phyloP scores from a whole-genome alignment of 768 basidiomycete genomes.

The Epithele typhae region DNA sequence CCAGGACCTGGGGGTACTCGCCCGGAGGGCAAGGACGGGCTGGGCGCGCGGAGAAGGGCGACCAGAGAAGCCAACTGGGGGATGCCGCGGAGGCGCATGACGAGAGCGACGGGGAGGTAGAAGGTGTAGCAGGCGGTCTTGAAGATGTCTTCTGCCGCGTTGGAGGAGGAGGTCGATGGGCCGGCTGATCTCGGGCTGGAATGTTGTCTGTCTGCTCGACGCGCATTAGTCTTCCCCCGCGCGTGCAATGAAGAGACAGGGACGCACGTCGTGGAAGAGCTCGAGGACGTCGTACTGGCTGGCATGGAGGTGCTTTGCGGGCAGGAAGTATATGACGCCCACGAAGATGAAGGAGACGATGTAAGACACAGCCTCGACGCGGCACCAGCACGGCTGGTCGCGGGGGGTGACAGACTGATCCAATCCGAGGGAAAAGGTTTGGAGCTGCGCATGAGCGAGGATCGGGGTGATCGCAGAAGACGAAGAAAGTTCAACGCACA shows the following conservation, averaged over 20 bases:
- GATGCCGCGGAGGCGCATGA: slow-evolving; percentile 74
- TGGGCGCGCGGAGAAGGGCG: slow-evolving; percentile 70
- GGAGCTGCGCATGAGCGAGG: slow-evolving; percentile 52
- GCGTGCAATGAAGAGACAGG: not conserved
- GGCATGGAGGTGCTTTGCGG: slow-evolving; percentile 80
- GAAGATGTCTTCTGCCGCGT: slow-evolving; percentile 92
- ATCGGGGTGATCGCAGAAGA: not conserved
- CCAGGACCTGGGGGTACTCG: slow-evolving; percentile 98
- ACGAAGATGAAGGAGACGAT: slow-evolving; percentile 96
- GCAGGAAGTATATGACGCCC: slow-evolving; percentile 84
- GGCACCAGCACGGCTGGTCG: slow-evolving; percentile 95
- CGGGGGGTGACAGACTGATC: slow-evolving; percentile 90
- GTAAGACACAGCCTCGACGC: slow-evolving; percentile 59
- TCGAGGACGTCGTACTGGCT: slow-evolving; percentile 88
- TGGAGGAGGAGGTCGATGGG: slow-evolving; percentile 93
- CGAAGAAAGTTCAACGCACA: slow-evolving; percentile 78
- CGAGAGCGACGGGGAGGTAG: slow-evolving; percentile 96
- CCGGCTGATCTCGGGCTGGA: slow-evolving; percentile 95
- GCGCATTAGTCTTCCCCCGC: not conserved
- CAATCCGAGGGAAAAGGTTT: slow-evolving; percentile 98
- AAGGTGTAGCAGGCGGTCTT: slow-evolving; percentile 99
- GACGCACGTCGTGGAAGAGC: slow-evolving; percentile 77
- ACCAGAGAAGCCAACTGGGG: slow-evolving; percentile 43
- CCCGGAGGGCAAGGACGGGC: slow-evolving; percentile 84
- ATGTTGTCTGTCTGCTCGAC: slow-evolving; percentile 46